Evolutionary conservation across 805 yeast species (phyloP).

Genomic region (Hanseniaspora clermontiae): DNA sequence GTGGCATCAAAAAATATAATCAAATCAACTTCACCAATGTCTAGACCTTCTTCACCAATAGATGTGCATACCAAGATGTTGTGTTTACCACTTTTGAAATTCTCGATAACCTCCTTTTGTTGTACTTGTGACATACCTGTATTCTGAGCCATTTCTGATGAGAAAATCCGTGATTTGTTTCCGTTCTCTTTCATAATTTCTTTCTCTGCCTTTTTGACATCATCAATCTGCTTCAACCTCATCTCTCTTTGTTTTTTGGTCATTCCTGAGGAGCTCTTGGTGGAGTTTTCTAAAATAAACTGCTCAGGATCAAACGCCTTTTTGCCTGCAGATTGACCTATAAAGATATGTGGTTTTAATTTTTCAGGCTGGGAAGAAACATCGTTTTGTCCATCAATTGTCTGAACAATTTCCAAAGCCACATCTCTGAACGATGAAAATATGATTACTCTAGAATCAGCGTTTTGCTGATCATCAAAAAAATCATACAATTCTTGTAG

Average conservation of each 20-base stretch:
- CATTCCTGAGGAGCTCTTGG: conserved; percentile 28
- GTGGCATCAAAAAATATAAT: conserved; percentile 90
- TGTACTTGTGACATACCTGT: conserved; percentile 84
- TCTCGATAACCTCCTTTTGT: conserved; percentile 65
- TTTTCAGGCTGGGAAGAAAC: conserved; percentile 15
- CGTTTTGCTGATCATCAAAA: conserved; percentile 28
- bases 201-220: conserved; percentile 25
- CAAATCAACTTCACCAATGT: conserved; percentile 93
- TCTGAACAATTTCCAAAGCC: conserved; percentile 72
- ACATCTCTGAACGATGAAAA: conserved; percentile 85
- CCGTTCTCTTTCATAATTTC: conserved; percentile 30
- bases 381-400: conserved; percentile 35
- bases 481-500: conserved; percentile 47
- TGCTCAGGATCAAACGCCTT: conserved; percentile 52
- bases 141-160: conserved; percentile 63
- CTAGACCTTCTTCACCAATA: conserved; percentile 96
- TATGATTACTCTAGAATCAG: conserved; percentile 63
- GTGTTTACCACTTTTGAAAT: conserved; percentile 58
- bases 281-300: conserved; percentile 33
- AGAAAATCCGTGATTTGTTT: conserved; percentile 29
- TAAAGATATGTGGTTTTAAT: conserved; percentile 68
- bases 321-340: conserved; percentile 77
- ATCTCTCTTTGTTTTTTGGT: conserved; percentile 31
- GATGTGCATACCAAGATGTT: conserved; percentile 90
- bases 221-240: conserved; percentile 21